Percentiles rank a stretch among this genome's conserved stretches.
Conservation (phyloP, 2,329 filamentous ascomycete genomes). For the Calonectria fujianensis region DNA sequence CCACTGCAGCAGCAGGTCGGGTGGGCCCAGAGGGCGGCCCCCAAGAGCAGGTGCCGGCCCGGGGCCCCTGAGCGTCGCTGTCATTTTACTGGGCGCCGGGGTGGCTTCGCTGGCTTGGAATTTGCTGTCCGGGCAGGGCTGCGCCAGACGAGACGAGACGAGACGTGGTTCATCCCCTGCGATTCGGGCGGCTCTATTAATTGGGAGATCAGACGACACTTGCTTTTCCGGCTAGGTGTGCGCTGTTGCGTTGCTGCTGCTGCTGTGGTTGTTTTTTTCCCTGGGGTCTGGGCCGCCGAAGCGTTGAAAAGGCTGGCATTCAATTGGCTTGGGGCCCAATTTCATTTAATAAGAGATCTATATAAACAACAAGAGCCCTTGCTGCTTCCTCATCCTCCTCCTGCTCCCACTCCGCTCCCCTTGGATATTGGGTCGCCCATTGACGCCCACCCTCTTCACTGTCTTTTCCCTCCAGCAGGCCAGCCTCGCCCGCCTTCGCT, state of each 20-base stretch:
- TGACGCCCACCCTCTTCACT: neutral
- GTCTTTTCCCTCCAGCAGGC: neutral
- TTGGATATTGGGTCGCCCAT: neutral
- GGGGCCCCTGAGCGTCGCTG: constrained; percentile 25
- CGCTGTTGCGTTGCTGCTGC: no score
- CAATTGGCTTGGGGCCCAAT: constrained; percentile 11
- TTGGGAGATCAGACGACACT: constrained; percentile 49
- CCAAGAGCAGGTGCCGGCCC: constrained; percentile 15
- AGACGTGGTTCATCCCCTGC: constrained; percentile 8
- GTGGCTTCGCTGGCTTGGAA: neutral
- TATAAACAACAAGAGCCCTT: constrained; percentile 15
- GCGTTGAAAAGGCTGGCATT: neutral
- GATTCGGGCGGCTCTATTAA: constrained; percentile 34
- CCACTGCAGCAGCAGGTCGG: constrained; percentile 28
- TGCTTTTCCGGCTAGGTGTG: constrained; percentile 30
- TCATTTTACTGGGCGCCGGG: constrained; percentile 32
- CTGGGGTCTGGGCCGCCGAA: neutral
- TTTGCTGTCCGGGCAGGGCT: constrained; percentile 21
- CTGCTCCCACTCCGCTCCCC: no score
- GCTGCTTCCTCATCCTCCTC: neutral
- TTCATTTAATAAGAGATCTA: constrained; percentile 1
- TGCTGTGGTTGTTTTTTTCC: neutral
- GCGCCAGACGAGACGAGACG: constrained; percentile 1
- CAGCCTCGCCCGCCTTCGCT: neutral
- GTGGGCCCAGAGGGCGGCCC: constrained; percentile 20